Evolutionary conservation across 2,329 filamentous ascomycete species (phyloP), one percentile per base, ranked within the genome.

Genomic region (Colletotrichum neosansevieriae): DNA sequence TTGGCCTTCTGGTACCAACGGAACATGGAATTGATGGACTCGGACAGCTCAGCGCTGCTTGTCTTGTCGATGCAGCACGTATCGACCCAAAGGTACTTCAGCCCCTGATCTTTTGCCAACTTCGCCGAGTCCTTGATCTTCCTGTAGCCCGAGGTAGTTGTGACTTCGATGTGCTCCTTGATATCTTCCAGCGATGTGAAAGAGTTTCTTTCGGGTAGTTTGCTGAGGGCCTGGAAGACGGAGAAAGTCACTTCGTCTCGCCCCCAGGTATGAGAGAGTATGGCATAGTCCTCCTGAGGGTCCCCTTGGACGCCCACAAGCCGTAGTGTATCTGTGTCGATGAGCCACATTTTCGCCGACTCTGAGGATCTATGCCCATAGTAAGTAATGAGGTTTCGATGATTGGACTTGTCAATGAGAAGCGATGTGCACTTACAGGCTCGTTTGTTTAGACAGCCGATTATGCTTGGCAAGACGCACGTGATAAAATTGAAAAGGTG

Each of bases 251-350:
- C 72, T 53, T 80, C 77, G 1, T 75, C 73, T 3, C 72, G 62
- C 17, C 72, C 74, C 78, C 79, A 80, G 0, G 77, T 79, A 54
- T 80, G 79, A 3, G 78, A 80, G 1, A 81, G 71, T 36, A 80
- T 80, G 11, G 75, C 77, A 53, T 79, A 81, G 1, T 44, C 45
- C 10, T 36, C 62, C 19, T 15, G 71, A 1, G 63, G 58, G 42
- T 72, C 72, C 19, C 71, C 70, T 3, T 70, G 64, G 36, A 76
- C 74, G 32, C 58, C 68, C 17, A 75, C 62, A 13, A 78, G 71
- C 2, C 67, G 29, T 29, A 69, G 58, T 3, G 63, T 73, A 5
- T 62, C 15, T 1, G 69, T 69, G 58, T 77, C 72, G 6, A 78
- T 70, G 6, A 78, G 71, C 24, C 76, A 70, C 75, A 77, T 77